Percentiles rank a stretch among this genome's conserved stretches.
These are phyloP conservation scores for Nemania abortiva DNA, from an alignment of 2,329 filamentous ascomycete genomes.

Conservation along the genomic window DNA sequence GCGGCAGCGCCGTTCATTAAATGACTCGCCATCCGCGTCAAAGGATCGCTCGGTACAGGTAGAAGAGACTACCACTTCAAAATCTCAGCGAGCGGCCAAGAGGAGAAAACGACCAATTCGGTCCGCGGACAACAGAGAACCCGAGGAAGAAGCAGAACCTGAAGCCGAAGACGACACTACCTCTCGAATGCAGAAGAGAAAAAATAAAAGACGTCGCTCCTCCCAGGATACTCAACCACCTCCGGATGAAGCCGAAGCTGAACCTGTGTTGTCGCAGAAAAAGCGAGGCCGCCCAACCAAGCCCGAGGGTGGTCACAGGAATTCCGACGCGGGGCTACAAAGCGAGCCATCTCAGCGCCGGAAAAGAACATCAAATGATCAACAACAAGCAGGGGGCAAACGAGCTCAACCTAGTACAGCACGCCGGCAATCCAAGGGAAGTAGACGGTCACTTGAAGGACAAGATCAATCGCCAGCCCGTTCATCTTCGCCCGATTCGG, in stretches of 20 bases:
- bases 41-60: slow-evolving; percentile 11
- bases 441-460: slow-evolving; percentile 23
- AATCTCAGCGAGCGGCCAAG: slow-evolving; percentile 10
- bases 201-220: slow-evolving; percentile 46
- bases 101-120: slow-evolving; percentile 22
- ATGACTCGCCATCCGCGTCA: not conserved
- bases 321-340: slow-evolving; percentile 32
- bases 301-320: slow-evolving; percentile 29
- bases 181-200: slow-evolving; percentile 19
- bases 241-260: slow-evolving; percentile 28
- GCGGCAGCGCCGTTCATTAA: slow-evolving; percentile 39
- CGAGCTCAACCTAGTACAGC: slow-evolving; percentile 9
- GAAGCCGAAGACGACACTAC: slow-evolving; percentile 21
- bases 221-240: slow-evolving; percentile 43
- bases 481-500: slow-evolving; percentile 47
- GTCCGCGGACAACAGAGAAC: slow-evolving; percentile 18
- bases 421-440: slow-evolving; percentile 22
- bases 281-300: slow-evolving; percentile 43
- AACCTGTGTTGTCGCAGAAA: slow-evolving; percentile 25
- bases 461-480: slow-evolving; percentile 35
- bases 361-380: slow-evolving; percentile 32
- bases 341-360: slow-evolving; percentile 31
- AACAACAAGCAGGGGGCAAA: not conserved
- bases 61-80: not conserved
- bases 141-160: slow-evolving; percentile 30